phyloP scores from a whole-genome alignment of 176 grass and related monocot genomes.

The Ampelocalamus luodianensis region DNA sequence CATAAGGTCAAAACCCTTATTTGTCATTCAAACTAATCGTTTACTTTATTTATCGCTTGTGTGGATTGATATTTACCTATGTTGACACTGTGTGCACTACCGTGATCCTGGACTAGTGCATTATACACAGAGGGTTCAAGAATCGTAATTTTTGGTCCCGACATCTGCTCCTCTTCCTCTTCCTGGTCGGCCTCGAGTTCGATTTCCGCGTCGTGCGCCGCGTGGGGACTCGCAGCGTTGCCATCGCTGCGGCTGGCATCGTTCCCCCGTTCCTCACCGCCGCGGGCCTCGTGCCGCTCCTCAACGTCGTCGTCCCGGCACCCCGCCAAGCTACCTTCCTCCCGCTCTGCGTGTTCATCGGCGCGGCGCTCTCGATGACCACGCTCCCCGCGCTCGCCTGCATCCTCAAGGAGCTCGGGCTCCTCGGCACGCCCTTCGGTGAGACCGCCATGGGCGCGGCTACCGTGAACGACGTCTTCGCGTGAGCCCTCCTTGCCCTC shows the following conservation, averaged over 20 bases:
- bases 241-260: conserved; percentile 74
- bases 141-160: no score
- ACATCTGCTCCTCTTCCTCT: conserved; percentile 84
- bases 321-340: conserved; percentile 32
- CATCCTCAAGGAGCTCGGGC: conserved; percentile 85
- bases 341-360: conserved; percentile 73
- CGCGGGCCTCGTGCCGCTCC: conserved; percentile 61
- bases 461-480: conserved; percentile 72
- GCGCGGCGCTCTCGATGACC: conserved; percentile 79
- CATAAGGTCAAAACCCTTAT: no score
- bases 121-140: no score
- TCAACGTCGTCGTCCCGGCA: conserved; percentile 50
- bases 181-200: conserved; percentile 79
- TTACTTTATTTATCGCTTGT: no score
- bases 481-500: conserved; percentile 72
- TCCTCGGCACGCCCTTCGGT: conserved; percentile 60
- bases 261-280: conserved; percentile 63
- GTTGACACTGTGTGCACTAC: no score
- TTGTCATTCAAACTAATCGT: no score
- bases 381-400: conserved; percentile 88
- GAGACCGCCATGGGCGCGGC: conserved; percentile 83
- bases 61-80: no score
- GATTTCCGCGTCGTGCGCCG: conserved; percentile 66
- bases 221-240: conserved; percentile 60
- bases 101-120: no score